Percentiles rank a stretch among this genome's conserved stretches.
phyloP scores from a whole-genome alignment of 2,329 filamentous ascomycete species.

The Zymoseptoria ardabiliae region DNA sequence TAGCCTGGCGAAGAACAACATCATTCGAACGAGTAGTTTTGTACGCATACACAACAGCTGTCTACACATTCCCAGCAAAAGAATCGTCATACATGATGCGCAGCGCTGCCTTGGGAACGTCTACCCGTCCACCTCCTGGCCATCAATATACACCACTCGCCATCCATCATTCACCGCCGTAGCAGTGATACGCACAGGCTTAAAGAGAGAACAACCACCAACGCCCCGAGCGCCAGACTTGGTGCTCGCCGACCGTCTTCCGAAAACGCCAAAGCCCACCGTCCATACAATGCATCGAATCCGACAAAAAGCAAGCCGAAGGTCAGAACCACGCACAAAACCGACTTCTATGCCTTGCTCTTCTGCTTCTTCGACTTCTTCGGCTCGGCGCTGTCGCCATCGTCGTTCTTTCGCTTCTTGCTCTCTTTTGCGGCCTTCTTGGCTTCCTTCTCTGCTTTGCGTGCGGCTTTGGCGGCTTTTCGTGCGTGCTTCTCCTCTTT shows the following conservation, averaged over 20 bases:
- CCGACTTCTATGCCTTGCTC: slow-evolving; percentile 17
- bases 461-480: slow-evolving; percentile 25
- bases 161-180: not conserved
- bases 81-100: not conserved
- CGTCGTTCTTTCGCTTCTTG: slow-evolving; percentile 36
- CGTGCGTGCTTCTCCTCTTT: slow-evolving; percentile 20
- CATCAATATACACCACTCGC: not conserved
- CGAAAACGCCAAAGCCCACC: not conserved
- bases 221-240: not conserved
- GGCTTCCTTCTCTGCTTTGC: slow-evolving; percentile 30
- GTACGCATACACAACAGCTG: not conserved
- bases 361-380: slow-evolving; percentile 42
- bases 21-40: not conserved
- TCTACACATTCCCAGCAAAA: not conserved
- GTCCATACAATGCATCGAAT: not conserved
- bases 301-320: not conserved
- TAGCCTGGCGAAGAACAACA: too few relatives aligned
- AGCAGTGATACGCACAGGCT: not conserved
- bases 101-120: not conserved
- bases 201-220: not conserved
- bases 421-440: slow-evolving; percentile 14
- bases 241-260: not conserved
- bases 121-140: not conserved
- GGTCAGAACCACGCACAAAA: not conserved
- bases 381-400: slow-evolving; percentile 39